A percentile compares a stretch with the other conserved stretches of the same genome.
These are phyloP conservation scores for Sarocladium kiliense DNA, from an alignment of 2,329 filamentous ascomycete genomes.

Conservation along the genomic window DNA sequence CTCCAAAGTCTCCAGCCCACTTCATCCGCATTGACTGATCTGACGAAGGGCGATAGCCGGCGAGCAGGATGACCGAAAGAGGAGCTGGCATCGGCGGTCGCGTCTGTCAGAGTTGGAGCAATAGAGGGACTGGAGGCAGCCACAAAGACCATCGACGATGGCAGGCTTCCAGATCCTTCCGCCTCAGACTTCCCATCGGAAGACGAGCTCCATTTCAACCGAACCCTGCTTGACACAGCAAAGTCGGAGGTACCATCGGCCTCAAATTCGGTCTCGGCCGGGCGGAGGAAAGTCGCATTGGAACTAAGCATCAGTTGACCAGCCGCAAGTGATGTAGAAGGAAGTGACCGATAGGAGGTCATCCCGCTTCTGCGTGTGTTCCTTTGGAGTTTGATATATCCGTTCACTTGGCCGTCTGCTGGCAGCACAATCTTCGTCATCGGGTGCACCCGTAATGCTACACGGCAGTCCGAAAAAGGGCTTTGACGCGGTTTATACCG, in stretches of 20 bases:
- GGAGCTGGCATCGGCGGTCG: neutral
- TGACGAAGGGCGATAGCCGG: neutral
- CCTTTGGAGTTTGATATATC: constrained; percentile 34
- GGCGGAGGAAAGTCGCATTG: too few relatives aligned
- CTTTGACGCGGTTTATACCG: constrained; percentile 17
- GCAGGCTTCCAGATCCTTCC: too few relatives aligned
- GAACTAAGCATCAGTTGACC: too few relatives aligned
- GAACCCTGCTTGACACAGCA: too few relatives aligned
- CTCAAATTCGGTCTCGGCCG: too few relatives aligned
- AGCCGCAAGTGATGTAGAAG: neutral
- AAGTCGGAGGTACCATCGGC: too few relatives aligned
- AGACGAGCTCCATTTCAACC: too few relatives aligned
- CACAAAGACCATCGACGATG: too few relatives aligned
- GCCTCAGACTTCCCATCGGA: too few relatives aligned
- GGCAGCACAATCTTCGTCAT: constrained; percentile 24
- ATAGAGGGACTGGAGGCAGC: neutral
- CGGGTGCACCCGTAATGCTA: constrained; percentile 19
- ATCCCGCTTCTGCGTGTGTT: constrained; percentile 15
- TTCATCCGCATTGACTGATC: constrained; percentile 25
- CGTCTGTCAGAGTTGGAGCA: neutral
- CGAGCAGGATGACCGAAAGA: neutral
- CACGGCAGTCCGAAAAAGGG: constrained; percentile 27
- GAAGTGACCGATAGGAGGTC: too few relatives aligned
- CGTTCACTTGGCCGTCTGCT: constrained; percentile 28
- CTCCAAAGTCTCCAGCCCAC: constrained; percentile 27